Conservation (phyloP, 192 early-diverging fungal species). For the Linnemannia zychae region DNA sequence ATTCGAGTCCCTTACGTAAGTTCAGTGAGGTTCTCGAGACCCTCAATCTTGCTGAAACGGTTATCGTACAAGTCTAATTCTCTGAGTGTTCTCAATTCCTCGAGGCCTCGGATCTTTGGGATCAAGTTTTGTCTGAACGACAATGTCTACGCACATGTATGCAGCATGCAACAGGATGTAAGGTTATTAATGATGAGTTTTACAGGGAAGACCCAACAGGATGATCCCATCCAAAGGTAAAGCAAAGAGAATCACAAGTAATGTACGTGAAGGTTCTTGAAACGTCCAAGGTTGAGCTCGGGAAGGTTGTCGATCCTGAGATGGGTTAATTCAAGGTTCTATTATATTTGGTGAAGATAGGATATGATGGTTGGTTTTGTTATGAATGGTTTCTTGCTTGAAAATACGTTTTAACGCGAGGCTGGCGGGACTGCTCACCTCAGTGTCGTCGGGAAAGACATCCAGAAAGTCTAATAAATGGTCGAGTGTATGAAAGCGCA, state of each 20-base stretch:
- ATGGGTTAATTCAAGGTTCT: slow-evolving; percentile 81
- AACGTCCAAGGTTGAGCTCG: slow-evolving; percentile 68
- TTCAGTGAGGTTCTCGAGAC: slow-evolving; percentile 68
- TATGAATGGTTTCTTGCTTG: too few species aligned
- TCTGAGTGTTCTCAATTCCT: slow-evolving; percentile 64
- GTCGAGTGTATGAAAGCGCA: neutral
- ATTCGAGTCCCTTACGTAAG: slow-evolving; percentile 70
- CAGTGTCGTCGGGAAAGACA: slow-evolving; percentile 64
- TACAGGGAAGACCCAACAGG: neutral
- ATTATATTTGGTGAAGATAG: neutral
- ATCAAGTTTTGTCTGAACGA: slow-evolving; percentile 90
- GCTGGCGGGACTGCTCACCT: slow-evolving; percentile 40
- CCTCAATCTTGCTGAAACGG: slow-evolving; percentile 81
- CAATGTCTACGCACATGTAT: slow-evolving; percentile 66
- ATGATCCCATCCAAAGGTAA: neutral
- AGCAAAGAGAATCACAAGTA: neutral
- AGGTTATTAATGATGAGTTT: neutral
- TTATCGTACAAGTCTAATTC: slow-evolving; percentile 99
- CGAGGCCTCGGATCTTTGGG: slow-evolving; percentile 73
- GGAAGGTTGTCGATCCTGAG: slow-evolving; percentile 70
- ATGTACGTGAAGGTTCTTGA: slow-evolving; percentile 75
- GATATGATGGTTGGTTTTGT: neutral
- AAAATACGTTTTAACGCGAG: neutral
- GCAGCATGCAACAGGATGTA: neutral
- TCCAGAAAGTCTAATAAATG: slow-evolving; percentile 58